Evolutionary conservation across 1,139 yeast species (phyloP).

Genomic region (Nakaseomyces glabratus): DNA sequence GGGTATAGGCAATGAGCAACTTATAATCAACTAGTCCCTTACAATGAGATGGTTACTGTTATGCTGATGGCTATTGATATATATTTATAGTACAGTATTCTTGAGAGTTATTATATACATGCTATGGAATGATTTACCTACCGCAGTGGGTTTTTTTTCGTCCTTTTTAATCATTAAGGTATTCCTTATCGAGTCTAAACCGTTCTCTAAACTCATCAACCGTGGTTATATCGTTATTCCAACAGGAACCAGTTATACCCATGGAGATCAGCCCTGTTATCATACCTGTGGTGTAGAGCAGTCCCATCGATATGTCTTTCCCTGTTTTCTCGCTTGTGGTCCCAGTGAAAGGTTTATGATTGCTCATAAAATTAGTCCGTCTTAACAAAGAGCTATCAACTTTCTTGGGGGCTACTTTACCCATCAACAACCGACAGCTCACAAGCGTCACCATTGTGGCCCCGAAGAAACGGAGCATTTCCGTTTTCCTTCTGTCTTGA

Average conservation of each 20-base stretch:
- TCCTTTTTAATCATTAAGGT: background rate
- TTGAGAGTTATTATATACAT: too few species aligned
- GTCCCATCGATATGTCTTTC: conserved; percentile 1
- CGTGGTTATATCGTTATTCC: conserved; percentile 67
- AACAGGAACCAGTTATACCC: conserved; percentile 66
- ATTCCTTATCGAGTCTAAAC: background rate
- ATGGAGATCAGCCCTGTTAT: conserved; percentile 67
- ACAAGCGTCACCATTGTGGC: conserved; percentile 65
- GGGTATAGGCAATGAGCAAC: too few species aligned
- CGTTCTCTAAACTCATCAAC: conserved; percentile 25
- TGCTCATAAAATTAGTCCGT: conserved; percentile 2
- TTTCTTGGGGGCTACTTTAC: conserved; percentile 64
- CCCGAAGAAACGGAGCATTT: conserved; percentile 64
- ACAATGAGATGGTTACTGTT: too few species aligned
- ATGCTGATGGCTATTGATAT: too few species aligned
- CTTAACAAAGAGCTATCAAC: conserved; percentile 29
- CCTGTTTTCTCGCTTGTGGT: conserved; percentile 53
- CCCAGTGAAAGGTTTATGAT: conserved; percentile 21
- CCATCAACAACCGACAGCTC: conserved; percentile 65
- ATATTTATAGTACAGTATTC: too few species aligned
- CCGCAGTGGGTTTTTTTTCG: too few species aligned
- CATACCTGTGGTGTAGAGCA: conserved; percentile 43
- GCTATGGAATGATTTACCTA: too few species aligned
- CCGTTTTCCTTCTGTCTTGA: conserved; percentile 54
- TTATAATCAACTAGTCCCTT: too few species aligned